phyloP scores from a whole-genome alignment of 2,329 filamentous ascomycete species.

The Xylariales sp. region DNA sequence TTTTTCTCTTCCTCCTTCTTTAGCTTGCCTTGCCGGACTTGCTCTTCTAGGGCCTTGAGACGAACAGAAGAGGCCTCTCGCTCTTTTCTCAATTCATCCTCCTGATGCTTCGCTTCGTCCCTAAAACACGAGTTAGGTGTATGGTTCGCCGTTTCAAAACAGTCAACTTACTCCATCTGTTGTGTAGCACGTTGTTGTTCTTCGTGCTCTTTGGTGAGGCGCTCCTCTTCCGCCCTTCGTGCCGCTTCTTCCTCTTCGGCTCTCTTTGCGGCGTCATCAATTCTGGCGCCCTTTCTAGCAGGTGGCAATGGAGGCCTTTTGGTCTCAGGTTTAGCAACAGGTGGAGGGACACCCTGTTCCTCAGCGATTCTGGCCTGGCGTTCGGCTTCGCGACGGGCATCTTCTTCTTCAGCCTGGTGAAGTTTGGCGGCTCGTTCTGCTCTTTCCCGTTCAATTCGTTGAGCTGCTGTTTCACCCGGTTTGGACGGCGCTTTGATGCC shows the following conservation, averaged over 20 bases:
- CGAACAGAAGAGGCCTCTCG: conserved; percentile 84
- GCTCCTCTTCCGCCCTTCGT: conserved; percentile 74
- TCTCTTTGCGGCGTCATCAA: conserved; percentile 58
- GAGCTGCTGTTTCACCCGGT: conserved; percentile 80
- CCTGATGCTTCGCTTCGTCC: conserved; percentile 77
- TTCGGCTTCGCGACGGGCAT: conserved; percentile 87
- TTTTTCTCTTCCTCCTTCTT: conserved; percentile 98
- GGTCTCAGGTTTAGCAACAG: conserved; percentile 61
- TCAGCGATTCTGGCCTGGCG: conserved; percentile 84
- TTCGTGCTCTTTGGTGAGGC: conserved; percentile 77
- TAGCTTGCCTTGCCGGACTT: conserved; percentile 91
- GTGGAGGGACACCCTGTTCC: conserved; percentile 74
- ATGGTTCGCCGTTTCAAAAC: not conserved
- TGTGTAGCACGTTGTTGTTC: conserved; percentile 78
- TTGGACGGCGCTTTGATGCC: conserved; percentile 88
- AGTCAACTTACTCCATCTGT: conserved; percentile 80
- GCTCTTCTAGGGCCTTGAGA: conserved; percentile 89
- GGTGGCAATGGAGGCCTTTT: conserved; percentile 83
- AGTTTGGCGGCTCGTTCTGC: conserved; percentile 88
- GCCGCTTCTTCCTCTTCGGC: conserved; percentile 64
- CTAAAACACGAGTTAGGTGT: conserved; percentile 58
- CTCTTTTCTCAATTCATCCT: conserved; percentile 83
- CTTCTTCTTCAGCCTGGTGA: conserved; percentile 92
- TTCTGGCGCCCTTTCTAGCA: conserved; percentile 74
- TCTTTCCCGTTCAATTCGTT: conserved; percentile 88